These are phyloP conservation scores for Cystobasidium ongulense DNA, from an alignment of 768 basidiomycete genomes.

Conservation along the genomic window DNA sequence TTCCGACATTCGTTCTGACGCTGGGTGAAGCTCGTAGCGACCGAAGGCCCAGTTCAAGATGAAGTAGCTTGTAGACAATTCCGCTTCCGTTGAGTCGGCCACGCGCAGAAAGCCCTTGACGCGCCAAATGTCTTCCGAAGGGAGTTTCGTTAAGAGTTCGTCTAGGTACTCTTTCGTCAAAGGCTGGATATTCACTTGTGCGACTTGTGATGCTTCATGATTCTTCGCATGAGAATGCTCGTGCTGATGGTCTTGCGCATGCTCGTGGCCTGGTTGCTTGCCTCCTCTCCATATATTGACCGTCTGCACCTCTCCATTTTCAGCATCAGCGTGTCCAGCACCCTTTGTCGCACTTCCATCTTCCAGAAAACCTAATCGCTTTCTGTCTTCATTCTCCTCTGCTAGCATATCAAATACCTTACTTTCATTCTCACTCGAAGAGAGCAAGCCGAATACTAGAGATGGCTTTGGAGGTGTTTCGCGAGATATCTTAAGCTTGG, in stretches of 20 bases:
- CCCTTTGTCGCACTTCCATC: background rate
- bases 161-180: slow-evolving; percentile 48
- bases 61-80: slow-evolving; percentile 42
- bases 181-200: background rate
- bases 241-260: slow-evolving; percentile 37
- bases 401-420: slow-evolving; percentile 31
- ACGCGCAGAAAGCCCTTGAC: slow-evolving; percentile 78
- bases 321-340: slow-evolving; percentile 54
- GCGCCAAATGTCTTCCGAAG: slow-evolving; percentile 66
- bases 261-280: slow-evolving; percentile 23
- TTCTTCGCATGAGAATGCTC: background rate
- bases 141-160: slow-evolving; percentile 52
- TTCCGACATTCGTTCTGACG: slow-evolving; percentile 41
- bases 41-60: slow-evolving; percentile 94
- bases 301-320: slow-evolving; percentile 64
- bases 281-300: slow-evolving; percentile 56
- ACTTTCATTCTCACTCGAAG: slow-evolving; percentile 27
- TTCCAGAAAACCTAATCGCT: background rate
- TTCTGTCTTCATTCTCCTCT: slow-evolving; percentile 34
- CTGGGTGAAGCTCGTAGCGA: slow-evolving; percentile 59
- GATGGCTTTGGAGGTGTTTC: slow-evolving; percentile 60
- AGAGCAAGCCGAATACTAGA: slow-evolving; percentile 70
- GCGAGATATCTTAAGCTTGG: slow-evolving; percentile 63
- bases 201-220: background rate
- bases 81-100: slow-evolving; percentile 36